Conservation (phyloP, 2,329 filamentous ascomycete genomes). For the Endothia cerciana region DNA sequence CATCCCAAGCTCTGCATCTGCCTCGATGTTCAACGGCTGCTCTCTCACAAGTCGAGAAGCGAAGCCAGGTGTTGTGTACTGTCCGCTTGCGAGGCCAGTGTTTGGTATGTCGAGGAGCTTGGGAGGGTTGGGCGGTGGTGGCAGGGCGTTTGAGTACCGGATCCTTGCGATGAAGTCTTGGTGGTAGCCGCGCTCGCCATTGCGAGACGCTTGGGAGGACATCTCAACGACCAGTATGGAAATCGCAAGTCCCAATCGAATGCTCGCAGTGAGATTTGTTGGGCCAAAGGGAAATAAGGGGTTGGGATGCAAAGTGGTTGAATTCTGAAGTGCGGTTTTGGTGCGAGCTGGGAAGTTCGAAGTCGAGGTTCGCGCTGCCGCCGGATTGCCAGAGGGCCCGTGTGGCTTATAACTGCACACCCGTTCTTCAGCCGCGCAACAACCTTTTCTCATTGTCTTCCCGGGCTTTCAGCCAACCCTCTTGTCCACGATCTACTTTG, state of each 20-base stretch:
- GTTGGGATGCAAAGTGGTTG: background rate
- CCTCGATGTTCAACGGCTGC: conserved; percentile 94
- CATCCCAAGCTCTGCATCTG: conserved; percentile 97
- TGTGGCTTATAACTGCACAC: background rate
- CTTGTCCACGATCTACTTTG: background rate
- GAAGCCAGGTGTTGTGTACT: conserved; percentile 90
- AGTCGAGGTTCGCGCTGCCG: background rate
- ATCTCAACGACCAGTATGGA: conserved; percentile 34
- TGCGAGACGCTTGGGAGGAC: conserved; percentile 48
- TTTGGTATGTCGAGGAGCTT: conserved; percentile 98
- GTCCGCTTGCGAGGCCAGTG: conserved; percentile 80
- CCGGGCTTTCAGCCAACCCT: background rate
- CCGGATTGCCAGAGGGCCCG: no score
- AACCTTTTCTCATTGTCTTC: background rate
- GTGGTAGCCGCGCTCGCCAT: conserved; percentile 64
- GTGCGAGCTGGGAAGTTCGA: conserved; percentile 11
- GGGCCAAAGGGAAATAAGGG: background rate
- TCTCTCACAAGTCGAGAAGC: conserved; percentile 87
- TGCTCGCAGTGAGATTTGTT: background rate
- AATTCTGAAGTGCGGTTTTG: background rate
- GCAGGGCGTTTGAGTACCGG: conserved; percentile 93
- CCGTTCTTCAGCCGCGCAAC: background rate
- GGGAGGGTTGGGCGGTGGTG: conserved; percentile 89
- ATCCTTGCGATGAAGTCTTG: conserved; percentile 98
- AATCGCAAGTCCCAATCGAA: background rate